phyloP scores from a whole-genome alignment of 495 filamentous ascomycete genomes.

The Penicillium cinerascens region DNA sequence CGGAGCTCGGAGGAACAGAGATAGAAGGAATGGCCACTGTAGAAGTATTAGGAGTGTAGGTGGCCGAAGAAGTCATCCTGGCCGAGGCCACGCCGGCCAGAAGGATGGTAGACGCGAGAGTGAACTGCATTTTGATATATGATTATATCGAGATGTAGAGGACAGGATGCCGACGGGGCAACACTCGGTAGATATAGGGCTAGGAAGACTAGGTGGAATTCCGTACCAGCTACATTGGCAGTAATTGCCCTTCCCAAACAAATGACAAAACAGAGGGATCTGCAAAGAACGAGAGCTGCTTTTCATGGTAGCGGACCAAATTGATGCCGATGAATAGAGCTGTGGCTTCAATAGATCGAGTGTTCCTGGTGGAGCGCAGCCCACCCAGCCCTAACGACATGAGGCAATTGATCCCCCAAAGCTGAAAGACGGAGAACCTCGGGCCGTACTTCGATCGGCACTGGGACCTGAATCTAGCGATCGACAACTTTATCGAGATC shows the following conservation, averaged over 20 bases:
- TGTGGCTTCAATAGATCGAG: background rate
- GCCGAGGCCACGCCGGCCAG: conserved; percentile 5
- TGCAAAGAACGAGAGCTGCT: background rate
- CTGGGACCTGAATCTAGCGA: background rate
- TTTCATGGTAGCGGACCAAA: too few species aligned
- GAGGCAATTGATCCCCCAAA: background rate
- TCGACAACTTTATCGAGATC: too few species aligned
- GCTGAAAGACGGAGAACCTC: background rate
- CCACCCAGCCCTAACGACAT: background rate
- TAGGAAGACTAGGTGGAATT: background rate
- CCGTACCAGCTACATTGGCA: background rate
- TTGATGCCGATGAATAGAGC: background rate
- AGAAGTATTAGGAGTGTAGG: background rate
- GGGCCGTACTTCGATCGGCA: background rate
- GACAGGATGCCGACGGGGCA: too few species aligned
- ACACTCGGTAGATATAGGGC: background rate
- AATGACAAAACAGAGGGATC: background rate
- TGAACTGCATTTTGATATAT: conserved; percentile 17
- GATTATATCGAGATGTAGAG: background rate
- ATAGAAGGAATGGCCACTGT: background rate
- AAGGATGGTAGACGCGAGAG: background rate
- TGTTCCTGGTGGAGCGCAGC: background rate
- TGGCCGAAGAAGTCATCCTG: background rate
- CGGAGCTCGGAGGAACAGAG: background rate
- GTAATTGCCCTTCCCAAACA: background rate